Percentiles rank a stretch among this genome's conserved stretches.
Evolutionary conservation across 2,329 filamentous ascomycete genomes (phyloP).

Genomic region (Apiospora kogelbergensis): DNA sequence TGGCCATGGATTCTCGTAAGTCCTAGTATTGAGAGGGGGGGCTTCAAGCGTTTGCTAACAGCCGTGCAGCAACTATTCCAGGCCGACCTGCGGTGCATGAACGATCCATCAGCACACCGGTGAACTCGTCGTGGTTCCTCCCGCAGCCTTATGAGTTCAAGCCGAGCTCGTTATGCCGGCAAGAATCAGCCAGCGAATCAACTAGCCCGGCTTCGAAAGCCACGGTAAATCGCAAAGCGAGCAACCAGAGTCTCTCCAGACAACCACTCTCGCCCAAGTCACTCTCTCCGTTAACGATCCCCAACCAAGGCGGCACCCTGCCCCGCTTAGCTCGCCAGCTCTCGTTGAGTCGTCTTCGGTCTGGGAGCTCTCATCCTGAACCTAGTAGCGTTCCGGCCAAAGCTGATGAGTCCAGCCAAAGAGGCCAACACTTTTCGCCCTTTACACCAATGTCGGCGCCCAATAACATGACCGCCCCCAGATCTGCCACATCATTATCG

Average conservation of each 20-base stretch:
- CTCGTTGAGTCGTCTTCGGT: conserved; percentile 46
- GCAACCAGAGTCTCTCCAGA: conserved; percentile 20
- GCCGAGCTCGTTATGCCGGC: not conserved
- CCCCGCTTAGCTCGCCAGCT: conserved; percentile 37
- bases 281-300: conserved; percentile 59
- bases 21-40: conserved; percentile 18
- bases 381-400: conserved; percentile 41
- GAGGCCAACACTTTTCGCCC: conserved; percentile 27
- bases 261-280: conserved; percentile 52
- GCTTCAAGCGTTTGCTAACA: conserved; percentile 22
- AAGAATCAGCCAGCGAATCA: conserved; percentile 21
- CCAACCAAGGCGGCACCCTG: conserved; percentile 34
- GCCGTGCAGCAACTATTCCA: conserved; percentile 60
- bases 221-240: conserved; percentile 15
- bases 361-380: conserved; percentile 35
- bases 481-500: conserved; percentile 42
- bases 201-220: conserved; percentile 20
- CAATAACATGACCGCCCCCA: conserved; percentile 41
- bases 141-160: not conserved
- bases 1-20: conserved; percentile 70
- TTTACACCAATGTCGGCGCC: conserved; percentile 46
- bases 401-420: not conserved
- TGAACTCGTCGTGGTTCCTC: conserved; percentile 42
- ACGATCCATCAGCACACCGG: conserved; percentile 63
- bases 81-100: conserved; percentile 64